These are phyloP conservation scores for Ogataea populi-albae DNA, from an alignment of 805 yeast genomes.

Conservation along the genomic window DNA sequence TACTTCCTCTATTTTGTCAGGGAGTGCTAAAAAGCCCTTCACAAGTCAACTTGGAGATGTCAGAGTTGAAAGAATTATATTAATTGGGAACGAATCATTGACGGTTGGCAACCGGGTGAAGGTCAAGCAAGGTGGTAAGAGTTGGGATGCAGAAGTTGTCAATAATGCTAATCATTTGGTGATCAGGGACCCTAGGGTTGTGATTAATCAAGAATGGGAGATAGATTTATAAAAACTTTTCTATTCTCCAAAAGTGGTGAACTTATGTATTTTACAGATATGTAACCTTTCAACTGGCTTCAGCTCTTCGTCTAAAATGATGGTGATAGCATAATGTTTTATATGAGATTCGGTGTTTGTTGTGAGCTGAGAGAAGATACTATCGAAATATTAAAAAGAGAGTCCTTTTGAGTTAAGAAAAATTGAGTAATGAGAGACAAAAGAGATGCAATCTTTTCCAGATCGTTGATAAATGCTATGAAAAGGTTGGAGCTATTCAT, in stretches of 20 bases:
- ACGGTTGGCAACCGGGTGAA: constrained; percentile 18
- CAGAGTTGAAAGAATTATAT: constrained; percentile 52
- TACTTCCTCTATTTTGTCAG: constrained; percentile 26
- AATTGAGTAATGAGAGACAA: not conserved
- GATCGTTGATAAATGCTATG: too few species aligned
- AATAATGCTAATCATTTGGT: constrained; percentile 17
- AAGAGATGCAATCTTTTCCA: not conserved
- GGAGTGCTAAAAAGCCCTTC: constrained; percentile 15
- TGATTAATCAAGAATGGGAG: constrained; percentile 46
- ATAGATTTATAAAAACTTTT: constrained; percentile 15
- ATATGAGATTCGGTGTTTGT: too few species aligned
- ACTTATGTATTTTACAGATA: too few species aligned
- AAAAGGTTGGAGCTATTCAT: too few species aligned
- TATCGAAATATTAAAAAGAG: too few species aligned
- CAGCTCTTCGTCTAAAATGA: too few species aligned
- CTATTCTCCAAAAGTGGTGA: too few species aligned
- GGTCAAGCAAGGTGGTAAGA: constrained; percentile 38
- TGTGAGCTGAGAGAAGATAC: too few species aligned
- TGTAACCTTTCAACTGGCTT: too few species aligned
- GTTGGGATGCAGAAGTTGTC: constrained; percentile 35
- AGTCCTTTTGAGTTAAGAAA: not conserved
- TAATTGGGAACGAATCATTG: constrained; percentile 38
- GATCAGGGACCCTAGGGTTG: constrained; percentile 52
- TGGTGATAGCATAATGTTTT: too few species aligned
- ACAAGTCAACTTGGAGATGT: constrained; percentile 31